A percentile compares a stretch with the other conserved stretches of the same genome.
These are phyloP conservation scores for Fusarium robinianum DNA, from an alignment of 2,329 filamentous ascomycete genomes.

Conservation along the genomic window DNA sequence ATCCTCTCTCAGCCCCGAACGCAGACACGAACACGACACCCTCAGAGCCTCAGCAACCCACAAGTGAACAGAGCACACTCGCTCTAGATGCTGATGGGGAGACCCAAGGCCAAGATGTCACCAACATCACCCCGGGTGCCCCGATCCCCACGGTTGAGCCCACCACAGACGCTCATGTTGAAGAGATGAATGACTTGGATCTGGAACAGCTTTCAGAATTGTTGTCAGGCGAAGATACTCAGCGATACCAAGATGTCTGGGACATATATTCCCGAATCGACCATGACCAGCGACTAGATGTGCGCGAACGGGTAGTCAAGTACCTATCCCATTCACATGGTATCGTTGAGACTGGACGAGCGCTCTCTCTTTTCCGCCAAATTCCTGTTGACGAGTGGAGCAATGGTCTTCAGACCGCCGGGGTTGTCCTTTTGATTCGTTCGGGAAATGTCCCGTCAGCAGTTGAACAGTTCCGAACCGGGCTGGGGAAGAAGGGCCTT, in stretches of 20 bases:
- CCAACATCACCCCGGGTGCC: background rate
- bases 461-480: constrained; percentile 46
- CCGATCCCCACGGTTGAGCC: no score
- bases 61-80: no score
- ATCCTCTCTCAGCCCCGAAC: no score
- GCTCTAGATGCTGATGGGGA: no score
- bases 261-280: constrained; percentile 47
- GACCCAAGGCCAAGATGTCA: background rate
- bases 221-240: constrained; percentile 31
- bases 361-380: constrained; percentile 50
- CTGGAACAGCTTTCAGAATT: no score
- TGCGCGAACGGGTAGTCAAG: constrained; percentile 43
- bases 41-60: no score
- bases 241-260: constrained; percentile 50
- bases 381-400: constrained; percentile 47
- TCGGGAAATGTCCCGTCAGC: constrained; percentile 47
- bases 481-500: constrained; percentile 41
- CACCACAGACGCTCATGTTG: no score
- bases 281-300: constrained; percentile 33
- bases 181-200: no score
- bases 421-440: constrained; percentile 48
- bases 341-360: constrained; percentile 50
- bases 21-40: no score
- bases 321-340: constrained; percentile 51
- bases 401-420: constrained; percentile 45